Conservation (phyloP, 2,329 filamentous ascomycete genomes). For the Arthroderma sp. region DNA sequence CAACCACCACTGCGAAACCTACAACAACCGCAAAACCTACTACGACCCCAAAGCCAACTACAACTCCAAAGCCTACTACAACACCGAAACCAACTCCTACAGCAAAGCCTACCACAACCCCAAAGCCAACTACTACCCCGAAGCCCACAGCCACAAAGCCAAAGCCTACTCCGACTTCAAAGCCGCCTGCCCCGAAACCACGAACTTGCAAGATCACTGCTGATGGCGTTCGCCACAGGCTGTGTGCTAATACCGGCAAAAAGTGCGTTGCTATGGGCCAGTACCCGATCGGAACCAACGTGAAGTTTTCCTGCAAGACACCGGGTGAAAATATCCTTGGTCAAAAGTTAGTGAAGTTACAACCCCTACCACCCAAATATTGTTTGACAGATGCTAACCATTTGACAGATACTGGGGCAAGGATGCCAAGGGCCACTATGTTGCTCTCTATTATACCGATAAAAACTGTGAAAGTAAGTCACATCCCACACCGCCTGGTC, state of each 20-base stretch:
- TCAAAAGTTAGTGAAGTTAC: not conserved
- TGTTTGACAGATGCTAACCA: not conserved
- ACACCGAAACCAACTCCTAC: not conserved
- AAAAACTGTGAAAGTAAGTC: not conserved
- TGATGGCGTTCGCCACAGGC: conserved; percentile 1
- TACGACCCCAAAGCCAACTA: not conserved
- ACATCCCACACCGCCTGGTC: too few relatives aligned
- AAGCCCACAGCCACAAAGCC: not conserved
- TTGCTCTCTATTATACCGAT: not conserved
- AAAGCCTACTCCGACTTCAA: not conserved
- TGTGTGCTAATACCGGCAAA: not conserved
- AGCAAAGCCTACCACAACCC: not conserved
- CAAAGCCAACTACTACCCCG: not conserved
- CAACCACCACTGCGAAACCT: not conserved
- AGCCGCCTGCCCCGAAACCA: not conserved
- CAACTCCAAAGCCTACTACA: not conserved
- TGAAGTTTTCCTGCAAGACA: not conserved
- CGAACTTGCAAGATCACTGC: conserved; percentile 1
- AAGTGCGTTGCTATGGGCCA: conserved; percentile 1
- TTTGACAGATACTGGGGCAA: not conserved
- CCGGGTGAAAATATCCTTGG: not conserved
- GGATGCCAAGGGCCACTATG: not conserved
- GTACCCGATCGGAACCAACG: not conserved
- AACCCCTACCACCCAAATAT: not conserved
- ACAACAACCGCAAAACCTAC: not conserved